Percentiles rank a stretch among this genome's conserved stretches.
phyloP scores from a whole-genome alignment of 768 basidiomycete species.

The Roridomyces roridus region DNA sequence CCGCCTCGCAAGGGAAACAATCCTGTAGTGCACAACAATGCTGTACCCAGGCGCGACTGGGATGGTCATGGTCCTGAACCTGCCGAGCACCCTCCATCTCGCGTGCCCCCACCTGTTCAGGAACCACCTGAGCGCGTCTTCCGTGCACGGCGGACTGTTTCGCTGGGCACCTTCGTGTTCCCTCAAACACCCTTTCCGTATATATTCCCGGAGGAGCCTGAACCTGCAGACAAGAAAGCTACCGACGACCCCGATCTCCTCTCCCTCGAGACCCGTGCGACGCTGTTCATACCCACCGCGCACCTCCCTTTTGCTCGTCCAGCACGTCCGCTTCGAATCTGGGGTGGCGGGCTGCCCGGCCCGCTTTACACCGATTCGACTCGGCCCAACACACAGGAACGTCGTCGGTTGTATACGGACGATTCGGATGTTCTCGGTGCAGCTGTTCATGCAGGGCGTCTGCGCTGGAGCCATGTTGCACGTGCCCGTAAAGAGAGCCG shows the following conservation, averaged over 20 bases:
- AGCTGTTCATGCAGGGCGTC: slow-evolving; percentile 53
- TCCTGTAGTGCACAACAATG: no score
- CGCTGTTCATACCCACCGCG: slow-evolving; percentile 46
- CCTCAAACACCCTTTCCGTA: slow-evolving; percentile 22
- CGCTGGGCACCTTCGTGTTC: slow-evolving; percentile 15
- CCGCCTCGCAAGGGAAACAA: not conserved
- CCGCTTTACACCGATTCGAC: not conserved
- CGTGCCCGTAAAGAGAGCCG: slow-evolving; percentile 38
- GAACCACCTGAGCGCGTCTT: slow-evolving; percentile 19
- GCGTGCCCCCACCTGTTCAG: not conserved
- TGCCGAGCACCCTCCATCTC: not conserved
- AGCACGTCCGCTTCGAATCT: slow-evolving; percentile 42
- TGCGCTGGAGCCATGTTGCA: slow-evolving; percentile 48
- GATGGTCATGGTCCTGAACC: no score
- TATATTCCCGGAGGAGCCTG: slow-evolving; percentile 4
- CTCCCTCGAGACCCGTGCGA: slow-evolving; percentile 31
- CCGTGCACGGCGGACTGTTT: slow-evolving; percentile 4
- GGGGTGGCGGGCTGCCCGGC: slow-evolving; percentile 47
- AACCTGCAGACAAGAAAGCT: not conserved
- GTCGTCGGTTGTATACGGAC: slow-evolving; percentile 56
- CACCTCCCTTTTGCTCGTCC: slow-evolving; percentile 47
- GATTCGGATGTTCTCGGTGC: slow-evolving; percentile 56
- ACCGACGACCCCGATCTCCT: slow-evolving; percentile 1
- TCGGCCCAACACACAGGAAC: not conserved
- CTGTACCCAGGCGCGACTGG: no score